Base-by-base conservation (phyloP, 2,329 filamentous ascomycete genomes). In the Scortechinia acanthostroma region DNA sequence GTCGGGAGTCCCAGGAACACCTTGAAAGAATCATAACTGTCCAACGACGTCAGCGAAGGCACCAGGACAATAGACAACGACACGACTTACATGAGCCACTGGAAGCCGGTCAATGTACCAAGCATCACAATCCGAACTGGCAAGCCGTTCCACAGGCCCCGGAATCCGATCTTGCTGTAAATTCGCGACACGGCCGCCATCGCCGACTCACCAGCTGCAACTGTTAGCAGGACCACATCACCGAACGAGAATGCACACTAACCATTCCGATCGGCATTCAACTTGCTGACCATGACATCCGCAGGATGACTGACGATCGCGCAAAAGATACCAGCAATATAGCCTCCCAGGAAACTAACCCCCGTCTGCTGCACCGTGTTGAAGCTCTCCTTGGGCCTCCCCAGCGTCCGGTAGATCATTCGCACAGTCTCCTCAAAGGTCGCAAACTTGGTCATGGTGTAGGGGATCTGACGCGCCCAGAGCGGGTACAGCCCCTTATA, bases 361-460 rank as follows among this genome's bases (percentile, higher is more conserved):
- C 76, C 86, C 1, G 89, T 95, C 68, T 95, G 90, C 1, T 84
- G 79, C 28, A 76, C 77, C 65, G 90, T 91, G 62, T 81, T 71
- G 65, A 94, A 95, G 59, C 91, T 85, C 50, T 71, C 74, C 71
- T 95, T 95, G 42, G 71, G 65, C 17, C 86, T 86, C 0, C 88
- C 88, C 4, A 95, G 74, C 25, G 78, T 72, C 42, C 72, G 70
- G 63, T 95, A 95, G 57, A 95, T 95, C 73, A 80, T 80, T 59
- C 87, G 84, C 47, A 95, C 89, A 48, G 91, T 89, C 16, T 84
- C 90, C 69, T 95, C 90, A 55, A 95, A 95, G 2, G 88, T 91
- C 22, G 88, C 88, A 61, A 95, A 95, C 73, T 95, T 93, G 80
- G 88, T 89, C 85, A 89, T 88, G 4, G 84, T 91, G 65, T 90